A percentile compares a stretch with the other conserved stretches of the same genome.
phyloP scores from a whole-genome alignment of 352 stramenopile genomes.

The Phytopythium litorale region DNA sequence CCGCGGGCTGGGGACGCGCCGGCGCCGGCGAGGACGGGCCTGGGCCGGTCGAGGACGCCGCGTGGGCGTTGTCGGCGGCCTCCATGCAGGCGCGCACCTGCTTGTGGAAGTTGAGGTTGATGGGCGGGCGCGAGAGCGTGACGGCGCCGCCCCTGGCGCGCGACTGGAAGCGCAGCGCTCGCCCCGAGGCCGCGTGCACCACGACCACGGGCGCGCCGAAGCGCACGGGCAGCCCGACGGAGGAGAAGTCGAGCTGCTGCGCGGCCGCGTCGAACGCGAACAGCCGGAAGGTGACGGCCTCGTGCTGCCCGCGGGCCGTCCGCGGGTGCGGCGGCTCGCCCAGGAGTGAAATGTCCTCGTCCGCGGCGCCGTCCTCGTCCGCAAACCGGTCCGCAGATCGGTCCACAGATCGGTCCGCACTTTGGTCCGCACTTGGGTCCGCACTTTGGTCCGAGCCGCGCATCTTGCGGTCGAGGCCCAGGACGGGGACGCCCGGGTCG shows the following conservation, averaged over 20 bases:
- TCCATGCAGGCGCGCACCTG: constrained; percentile 47
- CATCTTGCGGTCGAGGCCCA: constrained; percentile 12
- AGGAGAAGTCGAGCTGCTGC: constrained; percentile 43
- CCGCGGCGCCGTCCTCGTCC: not conserved
- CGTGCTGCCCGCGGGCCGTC: constrained; percentile 8
- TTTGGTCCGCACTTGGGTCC: no score
- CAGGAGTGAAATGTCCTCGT: constrained; percentile 1
- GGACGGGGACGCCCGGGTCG: constrained; percentile 10
- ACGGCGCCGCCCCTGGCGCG: constrained; percentile 41
- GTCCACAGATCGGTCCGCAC: no score
- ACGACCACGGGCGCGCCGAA: constrained; percentile 53
- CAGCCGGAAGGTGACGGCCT: constrained; percentile 61
- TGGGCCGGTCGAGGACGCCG: not conserved
- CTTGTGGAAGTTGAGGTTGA: constrained; percentile 60
- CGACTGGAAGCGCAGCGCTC: constrained; percentile 56
- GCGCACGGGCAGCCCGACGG: constrained; percentile 51
- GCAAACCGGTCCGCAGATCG: not conserved
- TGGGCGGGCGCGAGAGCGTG: constrained; percentile 60
- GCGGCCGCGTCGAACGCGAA: constrained; percentile 60
- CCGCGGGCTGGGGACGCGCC: not conserved
- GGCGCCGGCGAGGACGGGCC: no score
- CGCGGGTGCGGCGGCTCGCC: not conserved
- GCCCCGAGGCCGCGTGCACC: constrained; percentile 55
- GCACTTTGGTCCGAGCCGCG: not conserved
- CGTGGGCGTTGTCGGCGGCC: constrained; percentile 18